Evolutionary conservation across 1,284 basidiomycete genomes (phyloP).

Genomic region (Schizophyllum amplum): DNA sequence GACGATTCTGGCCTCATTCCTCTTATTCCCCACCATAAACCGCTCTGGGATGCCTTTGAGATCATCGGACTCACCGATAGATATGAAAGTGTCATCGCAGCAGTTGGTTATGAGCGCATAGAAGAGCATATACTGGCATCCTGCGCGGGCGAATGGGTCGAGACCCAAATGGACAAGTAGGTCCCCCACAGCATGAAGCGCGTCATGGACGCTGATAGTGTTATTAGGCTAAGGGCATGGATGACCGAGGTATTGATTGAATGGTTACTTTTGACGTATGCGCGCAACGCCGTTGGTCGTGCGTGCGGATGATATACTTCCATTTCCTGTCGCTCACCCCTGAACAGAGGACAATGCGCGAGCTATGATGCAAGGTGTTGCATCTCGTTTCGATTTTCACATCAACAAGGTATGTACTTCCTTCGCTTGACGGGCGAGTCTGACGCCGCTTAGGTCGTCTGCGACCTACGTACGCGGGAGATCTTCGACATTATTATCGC

Average conservation of each 20-base stretch:
- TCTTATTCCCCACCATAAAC: slow-evolving; percentile 20
- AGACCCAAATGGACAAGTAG: slow-evolving; percentile 53
- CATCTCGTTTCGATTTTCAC: slow-evolving; percentile 85
- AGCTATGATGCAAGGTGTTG: slow-evolving; percentile 70
- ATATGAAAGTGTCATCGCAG: slow-evolving; percentile 77
- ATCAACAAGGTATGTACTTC: slow-evolving; percentile 87
- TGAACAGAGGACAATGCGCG: slow-evolving; percentile 58
- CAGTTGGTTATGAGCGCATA: slow-evolving; percentile 80
- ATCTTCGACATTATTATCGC: slow-evolving; percentile 96
- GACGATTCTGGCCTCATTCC: slow-evolving; percentile 13
- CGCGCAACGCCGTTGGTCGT: slow-evolving; percentile 52
- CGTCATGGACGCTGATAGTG: background rate
- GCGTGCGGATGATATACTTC: slow-evolving; percentile 18
- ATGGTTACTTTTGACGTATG: slow-evolving; percentile 80
- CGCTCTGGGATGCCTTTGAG: slow-evolving; percentile 60
- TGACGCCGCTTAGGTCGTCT: background rate
- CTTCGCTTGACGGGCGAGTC: slow-evolving; percentile 25
- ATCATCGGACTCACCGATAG: slow-evolving; percentile 74
- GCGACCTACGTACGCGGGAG: slow-evolving; percentile 59
- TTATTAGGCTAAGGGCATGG: slow-evolving; percentile 34
- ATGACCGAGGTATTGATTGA: slow-evolving; percentile 72
- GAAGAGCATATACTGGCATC: slow-evolving; percentile 61
- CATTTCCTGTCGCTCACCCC: slow-evolving; percentile 17
- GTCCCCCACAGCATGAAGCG: slow-evolving; percentile 18
- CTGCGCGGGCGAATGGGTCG: slow-evolving; percentile 64